Percentiles rank a stretch among this genome's conserved stretches.
Conservation (phyloP, 78 protist genomes). For the Acrasis kona region DNA sequence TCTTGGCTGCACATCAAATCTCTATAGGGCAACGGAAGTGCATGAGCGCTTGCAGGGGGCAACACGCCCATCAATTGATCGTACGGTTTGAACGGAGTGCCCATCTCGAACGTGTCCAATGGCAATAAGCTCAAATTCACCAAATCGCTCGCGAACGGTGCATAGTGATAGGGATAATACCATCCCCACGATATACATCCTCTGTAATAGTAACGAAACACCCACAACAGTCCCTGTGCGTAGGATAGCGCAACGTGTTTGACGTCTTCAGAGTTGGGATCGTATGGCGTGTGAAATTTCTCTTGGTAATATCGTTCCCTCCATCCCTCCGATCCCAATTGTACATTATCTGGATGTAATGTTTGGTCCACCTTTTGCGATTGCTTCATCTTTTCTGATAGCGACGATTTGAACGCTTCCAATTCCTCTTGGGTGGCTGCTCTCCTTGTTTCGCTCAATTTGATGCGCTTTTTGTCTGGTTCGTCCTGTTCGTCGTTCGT, state of each 20-base stretch:
- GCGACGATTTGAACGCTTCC: too few relatives aligned
- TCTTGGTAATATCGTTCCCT: constrained; percentile 72
- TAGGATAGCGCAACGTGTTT: constrained; percentile 37
- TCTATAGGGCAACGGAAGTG: constrained; percentile 5
- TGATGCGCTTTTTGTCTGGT: not conserved
- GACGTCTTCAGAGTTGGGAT: too few relatives aligned
- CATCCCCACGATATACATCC: constrained; percentile 93
- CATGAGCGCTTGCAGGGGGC: constrained; percentile 51
- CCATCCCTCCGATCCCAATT: constrained; percentile 72
- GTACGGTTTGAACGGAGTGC: constrained; percentile 81
- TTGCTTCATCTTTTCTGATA: not conserved
- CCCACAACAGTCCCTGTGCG: constrained; percentile 91
- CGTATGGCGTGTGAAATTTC: not conserved
- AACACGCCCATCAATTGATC: constrained; percentile 94
- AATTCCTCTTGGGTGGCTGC: too few relatives aligned
- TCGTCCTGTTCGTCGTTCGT: not conserved
- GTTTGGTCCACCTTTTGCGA: not conserved
- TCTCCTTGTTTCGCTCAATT: not conserved
- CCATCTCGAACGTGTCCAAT: constrained; percentile 7
- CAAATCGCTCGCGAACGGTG: constrained; percentile 81
- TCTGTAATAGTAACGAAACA: constrained; percentile 85
- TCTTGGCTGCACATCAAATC: not conserved
- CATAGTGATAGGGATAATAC: constrained; percentile 94
- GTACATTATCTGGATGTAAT: constrained; percentile 31
- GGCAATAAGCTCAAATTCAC: not conserved